These are phyloP conservation scores for Pontederia crassipes DNA, from an alignment of 176 grass and related monocot genomes.

Conservation along the genomic window DNA sequence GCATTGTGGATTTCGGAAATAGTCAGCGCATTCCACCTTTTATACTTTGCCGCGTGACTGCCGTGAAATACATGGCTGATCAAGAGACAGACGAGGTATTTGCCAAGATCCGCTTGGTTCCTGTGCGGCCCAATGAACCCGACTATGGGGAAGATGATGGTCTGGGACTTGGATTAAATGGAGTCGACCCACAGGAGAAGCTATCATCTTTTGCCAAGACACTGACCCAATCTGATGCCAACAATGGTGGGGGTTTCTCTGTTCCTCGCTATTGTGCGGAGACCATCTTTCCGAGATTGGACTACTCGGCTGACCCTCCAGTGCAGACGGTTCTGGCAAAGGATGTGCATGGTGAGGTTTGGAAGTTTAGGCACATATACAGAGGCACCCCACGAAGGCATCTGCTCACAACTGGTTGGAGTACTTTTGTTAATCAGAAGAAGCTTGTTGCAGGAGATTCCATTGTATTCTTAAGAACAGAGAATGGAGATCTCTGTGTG, in stretches of 20 bases:
- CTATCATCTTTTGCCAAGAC: constrained; percentile 91
- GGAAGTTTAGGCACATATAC: constrained; percentile 99
- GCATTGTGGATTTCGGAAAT: constrained; percentile 12
- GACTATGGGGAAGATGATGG: constrained; percentile 21
- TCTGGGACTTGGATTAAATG: constrained; percentile 10
- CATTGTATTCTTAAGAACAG: constrained; percentile 90
- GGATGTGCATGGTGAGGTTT: constrained; percentile 89
- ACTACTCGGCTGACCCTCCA: constrained; percentile 86
- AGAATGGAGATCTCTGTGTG: constrained; percentile 84
- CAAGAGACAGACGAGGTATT: constrained; percentile 64
- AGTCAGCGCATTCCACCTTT: constrained; percentile 28
- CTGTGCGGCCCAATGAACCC: constrained; percentile 22
- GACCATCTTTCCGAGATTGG: constrained; percentile 92
- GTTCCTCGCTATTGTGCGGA: constrained; percentile 98
- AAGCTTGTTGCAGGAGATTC: constrained; percentile 98
- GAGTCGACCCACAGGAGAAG: constrained; percentile 32
- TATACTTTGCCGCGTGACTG: constrained; percentile 43
- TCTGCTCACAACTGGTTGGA: constrained; percentile 92
- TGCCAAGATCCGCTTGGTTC: constrained; percentile 52
- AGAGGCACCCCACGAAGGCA: constrained; percentile 83
- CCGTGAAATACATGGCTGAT: constrained; percentile 63
- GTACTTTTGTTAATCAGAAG: constrained; percentile 98
- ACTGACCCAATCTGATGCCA: constrained; percentile 95
- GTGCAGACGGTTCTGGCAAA: constrained; percentile 95
- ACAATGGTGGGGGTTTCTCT: constrained; percentile 95